Conservation (phyloP, 1,284 basidiomycete genomes). For the Athelia sp. region DNA sequence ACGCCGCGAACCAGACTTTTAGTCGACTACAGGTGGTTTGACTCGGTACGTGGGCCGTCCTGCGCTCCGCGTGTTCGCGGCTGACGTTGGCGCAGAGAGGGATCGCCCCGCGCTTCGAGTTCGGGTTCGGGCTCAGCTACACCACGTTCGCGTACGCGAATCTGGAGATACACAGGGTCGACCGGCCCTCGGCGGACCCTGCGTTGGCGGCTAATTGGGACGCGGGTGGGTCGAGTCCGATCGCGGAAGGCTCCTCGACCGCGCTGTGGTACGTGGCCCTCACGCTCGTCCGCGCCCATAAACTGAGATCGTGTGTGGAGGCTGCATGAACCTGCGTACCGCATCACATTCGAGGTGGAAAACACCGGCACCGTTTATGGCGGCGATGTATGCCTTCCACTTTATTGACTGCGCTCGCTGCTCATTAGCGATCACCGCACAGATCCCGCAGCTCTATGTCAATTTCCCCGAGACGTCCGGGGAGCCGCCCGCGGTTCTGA, state of each 20-base stretch:
- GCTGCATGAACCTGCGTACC: slow-evolving; percentile 60
- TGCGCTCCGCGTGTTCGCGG: no score
- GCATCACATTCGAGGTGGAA: slow-evolving; percentile 51
- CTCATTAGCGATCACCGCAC: background rate
- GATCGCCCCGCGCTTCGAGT: slow-evolving; percentile 65
- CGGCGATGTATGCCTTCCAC: slow-evolving; percentile 42
- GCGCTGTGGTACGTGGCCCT: slow-evolving; percentile 51
- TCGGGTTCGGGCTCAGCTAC: slow-evolving; percentile 85
- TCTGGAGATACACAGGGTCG: slow-evolving; percentile 40
- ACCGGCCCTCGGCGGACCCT: slow-evolving; percentile 27
- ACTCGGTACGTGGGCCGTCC: slow-evolving; percentile 40
- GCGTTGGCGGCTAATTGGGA: slow-evolving; percentile 47
- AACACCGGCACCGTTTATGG: slow-evolving; percentile 56
- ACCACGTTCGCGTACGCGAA: slow-evolving; percentile 69
- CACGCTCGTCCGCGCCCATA: slow-evolving; percentile 1
- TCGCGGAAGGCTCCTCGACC: slow-evolving; percentile 44
- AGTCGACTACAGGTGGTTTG: slow-evolving; percentile 79
- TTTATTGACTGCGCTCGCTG: background rate
- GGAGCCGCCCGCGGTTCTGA: slow-evolving; percentile 58
- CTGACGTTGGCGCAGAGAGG: slow-evolving; percentile 36
- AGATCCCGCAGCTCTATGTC: slow-evolving; percentile 66
- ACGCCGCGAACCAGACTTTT: no score
- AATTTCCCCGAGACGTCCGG: slow-evolving; percentile 50
- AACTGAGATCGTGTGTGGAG: slow-evolving; percentile 17
- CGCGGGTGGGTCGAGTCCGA: slow-evolving; percentile 40